Evolutionary conservation across 1,139 yeast species (phyloP).

Genomic region (Kurtzmaniella quercitrusa): DNA sequence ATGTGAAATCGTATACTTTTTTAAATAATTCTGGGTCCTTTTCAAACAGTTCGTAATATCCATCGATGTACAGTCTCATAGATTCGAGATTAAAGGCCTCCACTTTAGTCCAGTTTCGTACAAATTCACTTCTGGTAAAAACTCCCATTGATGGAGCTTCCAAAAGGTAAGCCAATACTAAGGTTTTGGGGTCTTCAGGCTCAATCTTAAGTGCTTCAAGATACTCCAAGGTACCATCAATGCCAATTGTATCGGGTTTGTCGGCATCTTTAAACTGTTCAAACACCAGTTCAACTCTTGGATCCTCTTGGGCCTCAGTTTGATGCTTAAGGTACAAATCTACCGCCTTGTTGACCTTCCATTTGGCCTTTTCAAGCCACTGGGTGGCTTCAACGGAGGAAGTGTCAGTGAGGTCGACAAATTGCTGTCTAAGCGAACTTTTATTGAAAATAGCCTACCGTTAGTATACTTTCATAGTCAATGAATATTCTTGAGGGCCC

Average conservation of each 20-base stretch:
- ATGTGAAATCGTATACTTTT: constrained; percentile 65
- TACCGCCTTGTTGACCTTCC: constrained; percentile 28
- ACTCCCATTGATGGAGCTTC: constrained; percentile 65
- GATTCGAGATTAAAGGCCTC: constrained; percentile 34
- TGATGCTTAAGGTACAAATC: constrained; percentile 21
- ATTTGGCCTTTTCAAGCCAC: constrained; percentile 23
- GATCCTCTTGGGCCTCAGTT: constrained; percentile 12
- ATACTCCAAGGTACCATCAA: constrained; percentile 73
- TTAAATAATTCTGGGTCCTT: constrained; percentile 36
- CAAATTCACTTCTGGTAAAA: constrained; percentile 47
- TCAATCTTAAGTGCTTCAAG: constrained; percentile 63
- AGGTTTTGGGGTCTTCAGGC: constrained; percentile 68
- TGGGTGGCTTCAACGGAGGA: constrained; percentile 21
- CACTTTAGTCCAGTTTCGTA: constrained; percentile 51
- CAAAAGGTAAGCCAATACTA: constrained; percentile 67
- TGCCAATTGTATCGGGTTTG: constrained; percentile 39
- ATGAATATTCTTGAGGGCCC: no score
- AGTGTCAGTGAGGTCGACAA: constrained; percentile 29
- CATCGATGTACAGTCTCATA: constrained; percentile 47
- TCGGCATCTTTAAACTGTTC: constrained; percentile 27
- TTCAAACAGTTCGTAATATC: constrained; percentile 30
- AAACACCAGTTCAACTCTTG: constrained; percentile 21
- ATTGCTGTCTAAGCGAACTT: constrained; percentile 18
- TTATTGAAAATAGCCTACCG: constrained; percentile 7
- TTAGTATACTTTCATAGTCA: constrained; percentile 3